Percentiles rank a stretch among this genome's conserved stretches.
phyloP scores from a whole-genome alignment of 331 rosid species.

The Telfairia occidentalis region DNA sequence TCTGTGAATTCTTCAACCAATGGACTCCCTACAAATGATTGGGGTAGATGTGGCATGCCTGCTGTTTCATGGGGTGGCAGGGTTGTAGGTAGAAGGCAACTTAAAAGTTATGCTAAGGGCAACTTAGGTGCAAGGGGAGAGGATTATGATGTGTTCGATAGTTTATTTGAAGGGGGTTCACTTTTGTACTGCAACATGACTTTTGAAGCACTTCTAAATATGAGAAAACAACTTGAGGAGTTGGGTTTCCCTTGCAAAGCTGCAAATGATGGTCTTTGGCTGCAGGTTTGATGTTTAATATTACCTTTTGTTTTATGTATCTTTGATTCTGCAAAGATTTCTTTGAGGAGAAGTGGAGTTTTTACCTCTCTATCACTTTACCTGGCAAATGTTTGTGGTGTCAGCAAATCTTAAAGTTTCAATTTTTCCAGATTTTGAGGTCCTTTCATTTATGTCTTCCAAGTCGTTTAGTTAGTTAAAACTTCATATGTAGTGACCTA shows the following conservation, averaged over 20 bases:
- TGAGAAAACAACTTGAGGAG: conserved; percentile 90
- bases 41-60: conserved; percentile 73
- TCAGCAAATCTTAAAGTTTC: background rate
- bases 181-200: conserved; percentile 90
- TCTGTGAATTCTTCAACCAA: conserved; percentile 49
- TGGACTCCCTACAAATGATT: conserved; percentile 55
- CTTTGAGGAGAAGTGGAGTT: background rate
- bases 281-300: conserved; percentile 52
- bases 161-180: conserved; percentile 90
- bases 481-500: background rate
- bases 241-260: conserved; percentile 96
- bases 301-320: background rate
- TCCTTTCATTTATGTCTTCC: background rate
- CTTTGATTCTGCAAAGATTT: background rate
- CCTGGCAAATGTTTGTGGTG: background rate
- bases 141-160: conserved; percentile 70
- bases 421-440: background rate
- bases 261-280: conserved; percentile 90
- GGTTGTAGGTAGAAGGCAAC: conserved; percentile 68
- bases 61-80: conserved; percentile 80
- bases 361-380: background rate
- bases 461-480: background rate
- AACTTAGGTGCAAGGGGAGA: conserved; percentile 48
- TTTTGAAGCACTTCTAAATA: conserved; percentile 83
- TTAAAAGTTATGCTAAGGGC: conserved; percentile 51